Percentiles rank a stretch among this genome's conserved stretches.
Evolutionary conservation across 2,329 filamentous ascomycete species (phyloP).

Genomic region (Chaetomium strumarium): DNA sequence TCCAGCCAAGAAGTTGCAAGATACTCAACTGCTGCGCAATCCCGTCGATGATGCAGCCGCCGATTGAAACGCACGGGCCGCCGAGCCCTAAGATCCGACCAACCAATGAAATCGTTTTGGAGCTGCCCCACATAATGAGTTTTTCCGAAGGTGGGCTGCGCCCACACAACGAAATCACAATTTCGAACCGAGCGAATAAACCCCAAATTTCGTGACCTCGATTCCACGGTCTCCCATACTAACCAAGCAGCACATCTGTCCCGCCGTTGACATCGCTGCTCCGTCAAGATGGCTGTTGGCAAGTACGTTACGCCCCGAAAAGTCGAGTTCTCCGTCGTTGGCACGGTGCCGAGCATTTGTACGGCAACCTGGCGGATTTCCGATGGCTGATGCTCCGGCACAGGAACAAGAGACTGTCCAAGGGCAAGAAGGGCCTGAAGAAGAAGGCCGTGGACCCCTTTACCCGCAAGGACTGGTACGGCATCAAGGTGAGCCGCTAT

Average conservation of each 20-base stretch:
- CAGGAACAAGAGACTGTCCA: constrained; percentile 99
- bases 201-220: constrained; percentile 29
- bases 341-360: constrained; percentile 8
- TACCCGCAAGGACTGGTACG: constrained; percentile 98
- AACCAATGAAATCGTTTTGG: constrained; percentile 18
- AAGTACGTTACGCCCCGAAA: constrained; percentile 40
- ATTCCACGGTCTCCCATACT: constrained; percentile 32
- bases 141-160: constrained; percentile 26
- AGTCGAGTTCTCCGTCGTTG: constrained; percentile 17
- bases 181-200: constrained; percentile 27
- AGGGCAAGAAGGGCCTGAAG: constrained; percentile 99
- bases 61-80: constrained; percentile 13
- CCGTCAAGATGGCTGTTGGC: constrained; percentile 57
- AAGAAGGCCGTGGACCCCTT: constrained; percentile 98
- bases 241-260: constrained; percentile 36
- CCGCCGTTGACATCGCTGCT: constrained; percentile 41
- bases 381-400: constrained; percentile 22
- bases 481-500: constrained; percentile 69
- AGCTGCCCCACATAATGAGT: constrained; percentile 24
- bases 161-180: constrained; percentile 29
- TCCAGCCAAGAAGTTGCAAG: too few relatives aligned
- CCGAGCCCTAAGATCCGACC: constrained; percentile 26
- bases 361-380: constrained; percentile 4
- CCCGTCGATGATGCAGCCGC: too few relatives aligned
- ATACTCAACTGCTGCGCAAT: too few relatives aligned